Base-by-base conservation (phyloP, 495 filamentous ascomycete genomes). In the Lophium mytilinum region DNA sequence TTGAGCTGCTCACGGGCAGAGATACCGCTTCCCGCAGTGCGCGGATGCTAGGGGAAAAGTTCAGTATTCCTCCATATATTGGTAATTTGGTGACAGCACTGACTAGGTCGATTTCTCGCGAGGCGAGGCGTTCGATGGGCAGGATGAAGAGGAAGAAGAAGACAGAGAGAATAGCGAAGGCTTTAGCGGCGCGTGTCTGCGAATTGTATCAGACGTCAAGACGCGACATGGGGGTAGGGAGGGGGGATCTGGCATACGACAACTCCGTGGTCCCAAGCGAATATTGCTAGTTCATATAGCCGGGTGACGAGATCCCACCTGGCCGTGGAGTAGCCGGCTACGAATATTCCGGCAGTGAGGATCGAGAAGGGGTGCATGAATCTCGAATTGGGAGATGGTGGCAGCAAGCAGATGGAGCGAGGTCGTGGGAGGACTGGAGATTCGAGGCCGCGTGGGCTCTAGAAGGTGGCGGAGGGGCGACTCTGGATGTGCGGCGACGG, bases 261-360 rank as follows among this genome's bases (percentile, higher is more conserved):
- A 66, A 99, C 93, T 68, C 91, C 90, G 88, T 96, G 89, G 71
- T 95, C 88, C 91, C 90, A 95, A 62, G 94, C 93, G 71, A 96
- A 99, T 52, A 93, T 88, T 52, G 89, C 88, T 65, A 99, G 80
- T 72, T 97, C 91, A 84, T 95, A 92, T 53, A 96, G 80, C 61
- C 90, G 85, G 54, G 90, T 95, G 61, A 96, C 90, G 52, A 99
- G 83, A 72, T 96, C 91, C 90, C 90, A 97, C 77, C 94, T 85
- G 66, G 93, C 93, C 73, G 94, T 96, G 70, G 89, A 96, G 78
- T 99, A 99, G 73, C 93, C 93, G 74, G 93, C 92, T 78, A 97
- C 84, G 76, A 99, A 99, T 78, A 99, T 95, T 70, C 86, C 90
- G 74, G 94, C 83, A 55, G 90, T 91, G 73, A 95, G 80, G 70